These are phyloP conservation scores for Globisporangium spiculum DNA, from an alignment of 352 stramenopile genomes.

Conservation along the genomic window DNA sequence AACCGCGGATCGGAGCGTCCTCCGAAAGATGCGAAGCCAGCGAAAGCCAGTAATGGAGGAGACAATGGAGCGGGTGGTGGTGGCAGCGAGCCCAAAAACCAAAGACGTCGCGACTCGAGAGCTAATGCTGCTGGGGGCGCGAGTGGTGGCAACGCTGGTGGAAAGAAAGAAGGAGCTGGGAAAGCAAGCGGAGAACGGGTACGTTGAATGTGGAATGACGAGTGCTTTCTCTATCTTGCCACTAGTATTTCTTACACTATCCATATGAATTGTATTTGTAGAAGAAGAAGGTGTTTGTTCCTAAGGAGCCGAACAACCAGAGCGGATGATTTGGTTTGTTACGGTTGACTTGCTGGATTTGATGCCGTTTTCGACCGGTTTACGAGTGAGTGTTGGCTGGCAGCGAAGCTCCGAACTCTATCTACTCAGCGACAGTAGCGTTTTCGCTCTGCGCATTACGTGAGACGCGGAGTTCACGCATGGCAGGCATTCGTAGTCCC, in stretches of 20 bases:
- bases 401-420: background rate
- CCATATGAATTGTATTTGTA: constrained; percentile 10
- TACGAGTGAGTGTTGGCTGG: background rate
- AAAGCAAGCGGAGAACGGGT: constrained; percentile 27
- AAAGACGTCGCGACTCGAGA: constrained; percentile 27
- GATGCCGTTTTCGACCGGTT: background rate
- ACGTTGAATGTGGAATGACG: background rate
- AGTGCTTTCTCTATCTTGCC: background rate
- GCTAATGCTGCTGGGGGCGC: constrained; percentile 8
- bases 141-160: background rate
- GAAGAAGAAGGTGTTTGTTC: constrained; percentile 69
- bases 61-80: constrained; percentile 16
- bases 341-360: background rate
- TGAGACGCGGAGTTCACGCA: background rate
- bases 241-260: too few relatives aligned
- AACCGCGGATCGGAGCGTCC: constrained; percentile 19
- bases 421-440: background rate
- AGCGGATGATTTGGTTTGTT: constrained; percentile 11
- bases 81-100: constrained; percentile 26
- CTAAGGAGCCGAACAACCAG: constrained; percentile 36
- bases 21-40: constrained; percentile 35
- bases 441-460: background rate
- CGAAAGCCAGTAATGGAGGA: constrained; percentile 16
- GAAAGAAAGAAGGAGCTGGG: constrained; percentile 34
- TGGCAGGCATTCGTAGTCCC: background rate